These are phyloP conservation scores for Rhododendron kiyosumense DNA, from an alignment of 148 eudicot species.

Conservation along the genomic window DNA sequence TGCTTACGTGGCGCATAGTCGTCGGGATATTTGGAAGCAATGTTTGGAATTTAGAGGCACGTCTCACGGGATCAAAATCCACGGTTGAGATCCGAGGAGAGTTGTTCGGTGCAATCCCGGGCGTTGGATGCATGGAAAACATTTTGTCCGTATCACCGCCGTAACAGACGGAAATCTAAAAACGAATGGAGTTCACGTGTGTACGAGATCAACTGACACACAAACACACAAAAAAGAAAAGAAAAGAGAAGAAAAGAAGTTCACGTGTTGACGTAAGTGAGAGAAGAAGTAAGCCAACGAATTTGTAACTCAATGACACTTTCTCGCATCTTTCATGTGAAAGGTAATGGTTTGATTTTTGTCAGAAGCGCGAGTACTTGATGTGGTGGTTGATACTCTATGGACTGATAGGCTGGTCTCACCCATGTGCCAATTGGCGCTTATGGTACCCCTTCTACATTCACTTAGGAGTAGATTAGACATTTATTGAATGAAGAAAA, in stretches of 20 bases:
- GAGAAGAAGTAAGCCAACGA: neutral
- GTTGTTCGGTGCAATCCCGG: slow-evolving; percentile 7
- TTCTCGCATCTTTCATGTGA: too few species aligned
- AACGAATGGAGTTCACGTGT: neutral
- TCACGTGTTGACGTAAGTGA: slow-evolving; percentile 12
- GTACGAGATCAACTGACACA: too few species aligned
- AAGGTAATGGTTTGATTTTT: too few species aligned
- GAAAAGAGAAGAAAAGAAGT: neutral
- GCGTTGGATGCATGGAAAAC: neutral
- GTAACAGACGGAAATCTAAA: slow-evolving; percentile 4
- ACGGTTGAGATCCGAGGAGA: neutral
- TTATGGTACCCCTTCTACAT: too few species aligned
- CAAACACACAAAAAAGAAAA: too few species aligned
- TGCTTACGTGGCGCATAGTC: neutral
- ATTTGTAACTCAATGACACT: too few species aligned
- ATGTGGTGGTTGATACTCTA: too few species aligned
- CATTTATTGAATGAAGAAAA: too few species aligned
- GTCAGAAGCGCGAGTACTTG: too few species aligned
- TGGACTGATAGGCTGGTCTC: too few species aligned
- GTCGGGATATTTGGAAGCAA: neutral
- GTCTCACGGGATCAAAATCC: neutral
- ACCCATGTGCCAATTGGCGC: too few species aligned
- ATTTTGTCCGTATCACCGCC: slow-evolving; percentile 10
- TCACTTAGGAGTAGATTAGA: too few species aligned
- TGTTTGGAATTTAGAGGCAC: neutral